Base-by-base conservation (phyloP, 148 eudicot species). In the Cornus suecica region DNA sequence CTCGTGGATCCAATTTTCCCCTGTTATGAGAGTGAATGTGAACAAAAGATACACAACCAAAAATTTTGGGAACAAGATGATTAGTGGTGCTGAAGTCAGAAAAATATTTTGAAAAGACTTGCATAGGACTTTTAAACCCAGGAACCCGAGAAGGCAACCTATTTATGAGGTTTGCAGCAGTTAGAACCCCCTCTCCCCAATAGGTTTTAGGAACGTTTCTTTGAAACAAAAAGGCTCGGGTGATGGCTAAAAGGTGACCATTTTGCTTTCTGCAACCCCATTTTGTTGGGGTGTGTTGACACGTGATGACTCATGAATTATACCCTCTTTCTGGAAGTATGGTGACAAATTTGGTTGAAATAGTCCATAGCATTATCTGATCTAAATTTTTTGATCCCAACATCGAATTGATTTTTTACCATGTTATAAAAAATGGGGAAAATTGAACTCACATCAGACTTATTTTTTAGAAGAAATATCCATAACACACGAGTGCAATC, bases 31-130 rank as follows among this genome's bases (percentile, higher is more conserved):
- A 26, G 41, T 66, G 37, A 66, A 66, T 29, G 11, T 66, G 15
- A 16, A 66, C 69, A 66, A 66, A 66, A 5, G 51, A 66, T 34
- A 66, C 69, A 30, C 37, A 66, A 14, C 69, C 69, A 66, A 66
- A 66, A 10, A 31, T 14, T 3, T 66, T 70, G n/a, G n/a, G n/a
- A n/a, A n/a, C n/a, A n/a, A n/a, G n/a, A 30, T 31, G 29, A 18
- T 31, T 66, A 10, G 68, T 26, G 32, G 68, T 28, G 4, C 8
- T 27, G 14, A 65, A 28, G 18, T 26, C 4, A 6, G 32, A 32
- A 13, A 9, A 8, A 27, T 5, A 26, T 28, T 0, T 26, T 0
- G 68, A 6, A 11, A 65, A 23, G 4, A 66, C 23, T 29, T 66
- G 41, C 69, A 66, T 66, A 3, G 42, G 69, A 66, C 42, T 66